These are phyloP conservation scores for Pholiota microspora DNA, from an alignment of 768 basidiomycete genomes.

Conservation along the genomic window DNA sequence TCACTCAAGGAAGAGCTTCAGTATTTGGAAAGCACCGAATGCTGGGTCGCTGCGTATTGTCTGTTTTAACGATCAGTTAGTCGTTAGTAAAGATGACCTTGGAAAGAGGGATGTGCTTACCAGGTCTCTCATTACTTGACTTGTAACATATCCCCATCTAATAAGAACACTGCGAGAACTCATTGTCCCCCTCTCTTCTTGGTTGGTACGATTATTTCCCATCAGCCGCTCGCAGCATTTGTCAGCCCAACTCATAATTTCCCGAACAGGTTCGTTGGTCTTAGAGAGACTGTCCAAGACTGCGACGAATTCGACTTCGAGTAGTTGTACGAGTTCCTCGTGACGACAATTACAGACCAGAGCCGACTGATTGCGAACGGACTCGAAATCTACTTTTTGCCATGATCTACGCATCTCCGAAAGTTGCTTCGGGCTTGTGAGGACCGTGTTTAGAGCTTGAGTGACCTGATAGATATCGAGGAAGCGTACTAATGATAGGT, in stretches of 20 bases:
- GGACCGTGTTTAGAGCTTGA: conserved; percentile 83
- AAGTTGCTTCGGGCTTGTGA: conserved; percentile 84
- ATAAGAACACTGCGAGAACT: conserved; percentile 86
- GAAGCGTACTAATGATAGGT: conserved; percentile 65
- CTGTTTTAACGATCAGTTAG: conserved; percentile 32
- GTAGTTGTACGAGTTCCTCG: conserved; percentile 80
- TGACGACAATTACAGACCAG: conserved; percentile 91
- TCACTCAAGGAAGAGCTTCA: conserved; percentile 89
- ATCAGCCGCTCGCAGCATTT: conserved; percentile 85
- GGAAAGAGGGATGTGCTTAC: conserved; percentile 40
- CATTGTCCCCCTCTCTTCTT: conserved; percentile 79
- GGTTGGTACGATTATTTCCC: conserved; percentile 57
- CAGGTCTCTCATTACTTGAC: conserved; percentile 90
- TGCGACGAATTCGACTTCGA: conserved; percentile 82
- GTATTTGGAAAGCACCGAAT: conserved; percentile 89
- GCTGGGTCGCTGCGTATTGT: conserved; percentile 91
- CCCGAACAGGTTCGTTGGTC: conserved; percentile 77
- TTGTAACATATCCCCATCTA: conserved; percentile 91
- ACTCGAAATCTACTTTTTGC: conserved; percentile 87
- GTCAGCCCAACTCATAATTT: conserved; percentile 90
- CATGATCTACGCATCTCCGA: conserved; percentile 85
- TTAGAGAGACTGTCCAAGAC: conserved; percentile 71
- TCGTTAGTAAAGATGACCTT: conserved; percentile 3
- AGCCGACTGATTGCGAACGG: conserved; percentile 89
- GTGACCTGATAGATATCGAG: conserved; percentile 92